A percentile compares a stretch with the other conserved stretches of the same genome.
These are phyloP conservation scores for Scutellaria galericulata DNA, from an alignment of 257 asterid species.

Conservation along the genomic window DNA sequence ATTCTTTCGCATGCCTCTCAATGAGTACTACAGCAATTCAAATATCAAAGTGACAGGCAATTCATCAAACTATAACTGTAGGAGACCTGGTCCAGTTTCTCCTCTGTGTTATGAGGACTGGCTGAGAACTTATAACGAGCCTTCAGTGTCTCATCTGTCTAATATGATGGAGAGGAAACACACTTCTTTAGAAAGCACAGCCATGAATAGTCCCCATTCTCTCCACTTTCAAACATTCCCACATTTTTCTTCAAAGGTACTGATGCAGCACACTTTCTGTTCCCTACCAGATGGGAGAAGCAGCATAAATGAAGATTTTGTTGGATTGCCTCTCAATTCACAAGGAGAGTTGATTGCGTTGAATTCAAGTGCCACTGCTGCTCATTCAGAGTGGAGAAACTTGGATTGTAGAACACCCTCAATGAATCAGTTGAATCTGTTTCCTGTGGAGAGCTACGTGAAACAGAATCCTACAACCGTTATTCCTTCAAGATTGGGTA, in stretches of 20 bases:
- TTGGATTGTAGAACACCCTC: conserved; percentile 39
- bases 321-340: conserved; percentile 79
- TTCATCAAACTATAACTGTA: conserved; percentile 32
- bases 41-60: conserved; percentile 32
- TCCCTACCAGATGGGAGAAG: conserved; percentile 42
- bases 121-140: conserved; percentile 42
- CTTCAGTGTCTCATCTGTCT: conserved; percentile 35
- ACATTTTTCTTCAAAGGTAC: conserved; percentile 46
- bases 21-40: conserved; percentile 32
- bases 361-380: conserved; percentile 40
- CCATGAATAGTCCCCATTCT: conserved; percentile 39
- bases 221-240: conserved; percentile 46
- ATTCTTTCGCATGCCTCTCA: conserved; percentile 38
- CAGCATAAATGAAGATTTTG: conserved; percentile 39
- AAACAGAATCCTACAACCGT: conserved; percentile 40
- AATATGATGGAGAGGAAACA: conserved; percentile 23
- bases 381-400: conserved; percentile 37
- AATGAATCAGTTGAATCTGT: conserved; percentile 43
- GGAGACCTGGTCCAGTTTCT: conserved; percentile 39
- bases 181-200: conserved; percentile 36
- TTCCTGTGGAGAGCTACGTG: conserved; percentile 38
- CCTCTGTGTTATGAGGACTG: conserved; percentile 47
- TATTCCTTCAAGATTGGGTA: conserved; percentile 49
- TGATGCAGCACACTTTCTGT: conserved; percentile 45
- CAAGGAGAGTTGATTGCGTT: conserved; percentile 62